phyloP scores from a whole-genome alignment of 441 rosid species.

The Capsella rubella region DNA sequence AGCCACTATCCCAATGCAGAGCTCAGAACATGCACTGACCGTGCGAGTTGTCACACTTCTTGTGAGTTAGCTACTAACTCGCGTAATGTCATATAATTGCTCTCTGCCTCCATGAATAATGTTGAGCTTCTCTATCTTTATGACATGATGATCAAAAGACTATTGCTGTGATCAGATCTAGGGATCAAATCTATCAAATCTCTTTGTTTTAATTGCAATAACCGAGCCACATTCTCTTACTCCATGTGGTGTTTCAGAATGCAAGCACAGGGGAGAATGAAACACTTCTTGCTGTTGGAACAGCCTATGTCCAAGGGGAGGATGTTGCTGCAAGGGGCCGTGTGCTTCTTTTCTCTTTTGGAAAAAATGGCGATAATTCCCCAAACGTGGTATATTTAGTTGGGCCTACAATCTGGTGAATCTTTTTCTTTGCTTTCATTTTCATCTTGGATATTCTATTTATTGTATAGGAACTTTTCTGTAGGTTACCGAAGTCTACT shows the following conservation, averaged over 20 bases:
- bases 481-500: conserved; percentile 93
- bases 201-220: conserved; percentile 26
- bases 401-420: conserved; percentile 26
- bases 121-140: conserved; percentile 25
- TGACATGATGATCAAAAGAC: conserved; percentile 20
- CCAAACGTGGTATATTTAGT: conserved; percentile 66
- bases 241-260: conserved; percentile 62
- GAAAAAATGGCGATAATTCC: conserved; percentile 68
- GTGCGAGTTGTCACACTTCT: conserved; percentile 89
- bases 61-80: conserved; percentile 63
- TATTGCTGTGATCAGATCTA: conserved; percentile 10
- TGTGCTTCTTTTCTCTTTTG: conserved; percentile 82
- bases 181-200: conserved; percentile 18
- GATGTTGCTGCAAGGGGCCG: conserved; percentile 99
- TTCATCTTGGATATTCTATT: conserved; percentile 23
- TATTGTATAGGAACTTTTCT: conserved; percentile 28
- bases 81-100: conserved; percentile 27
- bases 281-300: conserved; percentile 89
- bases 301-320: conserved; percentile 99
- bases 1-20: conserved; percentile 97
- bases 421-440: conserved; percentile 24
- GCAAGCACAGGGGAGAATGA: conserved; percentile 85
- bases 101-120: conserved; percentile 19
- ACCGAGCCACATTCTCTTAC: conserved; percentile 39
- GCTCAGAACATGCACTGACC: conserved; percentile 93